Conservation (phyloP, 2,329 filamentous ascomycete species). For the Fusarium sp. region DNA sequence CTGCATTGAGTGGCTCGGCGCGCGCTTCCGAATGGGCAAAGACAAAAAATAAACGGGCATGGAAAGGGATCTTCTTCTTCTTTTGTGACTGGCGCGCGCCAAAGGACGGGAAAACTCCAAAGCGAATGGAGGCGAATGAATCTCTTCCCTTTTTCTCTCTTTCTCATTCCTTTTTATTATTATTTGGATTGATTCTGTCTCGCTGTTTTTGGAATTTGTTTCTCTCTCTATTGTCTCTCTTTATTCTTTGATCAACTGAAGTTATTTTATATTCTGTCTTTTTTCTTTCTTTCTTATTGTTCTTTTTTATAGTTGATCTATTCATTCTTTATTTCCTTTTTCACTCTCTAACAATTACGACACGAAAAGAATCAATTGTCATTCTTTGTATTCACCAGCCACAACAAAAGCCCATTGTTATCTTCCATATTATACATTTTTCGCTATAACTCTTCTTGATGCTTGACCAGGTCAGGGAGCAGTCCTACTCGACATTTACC, state of each 20-base stretch:
- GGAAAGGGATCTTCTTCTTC: neutral
- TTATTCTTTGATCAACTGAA: conserved; percentile 10
- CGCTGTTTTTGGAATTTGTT: neutral
- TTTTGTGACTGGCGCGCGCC: conserved; percentile 31
- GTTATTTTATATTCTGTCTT: conserved; percentile 11
- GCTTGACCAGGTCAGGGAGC: conserved; percentile 31
- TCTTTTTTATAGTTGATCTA: neutral
- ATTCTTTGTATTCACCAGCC: neutral
- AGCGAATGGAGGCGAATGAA: neutral
- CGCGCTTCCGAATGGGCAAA: conserved; percentile 9
- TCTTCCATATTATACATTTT: neutral
- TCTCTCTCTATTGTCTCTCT: conserved; percentile 4
- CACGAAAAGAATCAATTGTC: conserved; percentile 1
- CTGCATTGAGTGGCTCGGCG: neutral
- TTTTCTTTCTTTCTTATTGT: conserved; percentile 7
- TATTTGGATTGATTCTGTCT: conserved; percentile 12
- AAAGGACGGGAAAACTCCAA: conserved; percentile 14
- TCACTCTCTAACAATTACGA: neutral
- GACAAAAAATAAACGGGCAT: conserved; percentile 1
- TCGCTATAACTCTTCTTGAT: conserved; percentile 21
- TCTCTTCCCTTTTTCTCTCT: neutral
- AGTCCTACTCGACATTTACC: conserved; percentile 20
- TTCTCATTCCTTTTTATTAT: conserved; percentile 12
- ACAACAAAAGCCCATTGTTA: neutral
- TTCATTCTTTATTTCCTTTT: conserved; percentile 23